Conservation (phyloP, 1,139 yeast species). For the Zhuliangozyma parablackwelliae region DNA sequence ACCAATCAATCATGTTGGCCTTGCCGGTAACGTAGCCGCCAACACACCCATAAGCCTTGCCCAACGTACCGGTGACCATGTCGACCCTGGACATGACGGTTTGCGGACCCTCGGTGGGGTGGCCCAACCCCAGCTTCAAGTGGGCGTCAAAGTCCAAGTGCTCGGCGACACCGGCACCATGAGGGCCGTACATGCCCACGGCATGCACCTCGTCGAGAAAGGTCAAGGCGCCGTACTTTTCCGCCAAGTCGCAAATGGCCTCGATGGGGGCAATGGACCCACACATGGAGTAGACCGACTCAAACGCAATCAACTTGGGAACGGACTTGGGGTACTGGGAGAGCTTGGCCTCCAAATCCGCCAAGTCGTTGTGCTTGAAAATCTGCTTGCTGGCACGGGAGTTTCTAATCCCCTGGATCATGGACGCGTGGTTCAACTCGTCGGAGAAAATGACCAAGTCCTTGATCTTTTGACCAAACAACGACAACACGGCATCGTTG, state of each 20-base stretch:
- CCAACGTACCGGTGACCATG: slow-evolving; percentile 94
- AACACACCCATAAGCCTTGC: slow-evolving; percentile 94
- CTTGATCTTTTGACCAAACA: slow-evolving; percentile 86
- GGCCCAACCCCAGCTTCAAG: slow-evolving; percentile 58
- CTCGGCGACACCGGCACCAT: slow-evolving; percentile 99
- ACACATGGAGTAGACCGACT: slow-evolving; percentile 96
- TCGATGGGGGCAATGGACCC: slow-evolving; percentile 95
- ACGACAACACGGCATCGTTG: slow-evolving; percentile 91
- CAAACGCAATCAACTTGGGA: slow-evolving; percentile 95
- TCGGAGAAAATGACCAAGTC: slow-evolving; percentile 91
- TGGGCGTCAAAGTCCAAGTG: slow-evolving; percentile 86
- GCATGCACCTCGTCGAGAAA: slow-evolving; percentile 98
- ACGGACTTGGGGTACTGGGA: slow-evolving; percentile 74
- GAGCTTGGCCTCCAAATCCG: slow-evolving; percentile 73
- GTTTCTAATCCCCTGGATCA: slow-evolving; percentile 93
- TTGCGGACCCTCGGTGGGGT: slow-evolving; percentile 28
- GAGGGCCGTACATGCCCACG: slow-evolving; percentile 98
- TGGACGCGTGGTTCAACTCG: slow-evolving; percentile 91
- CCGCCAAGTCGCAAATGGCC: slow-evolving; percentile 91
- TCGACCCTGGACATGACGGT: slow-evolving; percentile 88
- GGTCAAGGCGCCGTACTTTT: slow-evolving; percentile 93
- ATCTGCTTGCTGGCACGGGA: slow-evolving; percentile 85
- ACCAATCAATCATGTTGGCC: slow-evolving; percentile 81
- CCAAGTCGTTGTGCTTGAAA: slow-evolving; percentile 85
- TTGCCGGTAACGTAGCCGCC: slow-evolving; percentile 98